Evolutionary conservation across 1,139 yeast genomes (phyloP).

Genomic region (Geotrichum fermentans): DNA sequence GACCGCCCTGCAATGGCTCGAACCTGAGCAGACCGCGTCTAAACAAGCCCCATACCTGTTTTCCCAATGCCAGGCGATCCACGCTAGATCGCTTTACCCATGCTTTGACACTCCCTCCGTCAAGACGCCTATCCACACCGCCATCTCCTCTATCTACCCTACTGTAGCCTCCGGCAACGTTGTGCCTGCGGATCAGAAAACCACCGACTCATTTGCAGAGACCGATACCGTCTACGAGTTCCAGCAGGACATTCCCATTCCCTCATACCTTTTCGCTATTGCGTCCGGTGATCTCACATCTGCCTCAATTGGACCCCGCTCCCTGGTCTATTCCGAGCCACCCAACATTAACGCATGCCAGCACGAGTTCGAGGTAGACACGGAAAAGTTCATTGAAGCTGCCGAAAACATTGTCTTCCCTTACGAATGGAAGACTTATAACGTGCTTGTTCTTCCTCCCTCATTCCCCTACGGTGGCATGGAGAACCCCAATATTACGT

Average conservation of each 20-base stretch:
- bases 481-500: constrained; percentile 91
- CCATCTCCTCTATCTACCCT: constrained; percentile 59
- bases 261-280: constrained; percentile 75
- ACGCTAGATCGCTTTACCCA: constrained; percentile 83
- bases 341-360: constrained; percentile 60
- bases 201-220: constrained; percentile 19
- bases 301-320: constrained; percentile 79
- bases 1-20: constrained; percentile 83
- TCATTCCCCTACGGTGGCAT: constrained; percentile 94
- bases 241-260: constrained; percentile 77
- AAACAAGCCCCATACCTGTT: constrained; percentile 68
- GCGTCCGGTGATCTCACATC: constrained; percentile 76
- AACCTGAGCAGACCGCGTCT: constrained; percentile 74
- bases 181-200: constrained; percentile 19
- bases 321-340: constrained; percentile 78
- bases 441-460: constrained; percentile 72
- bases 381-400: constrained; percentile 70
- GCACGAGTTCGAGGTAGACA: constrained; percentile 74
- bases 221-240: constrained; percentile 43
- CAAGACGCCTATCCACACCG: constrained; percentile 60
- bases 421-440: constrained; percentile 83
- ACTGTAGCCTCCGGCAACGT: constrained; percentile 68
- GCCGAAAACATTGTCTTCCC: constrained; percentile 76
- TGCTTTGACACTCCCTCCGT: constrained; percentile 88
- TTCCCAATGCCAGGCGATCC: constrained; percentile 89